Percentiles rank a stretch among this genome's conserved stretches.
Evolutionary conservation across 331 rosid species (phyloP).

Genomic region (Rhamnella rubrinervis): DNA sequence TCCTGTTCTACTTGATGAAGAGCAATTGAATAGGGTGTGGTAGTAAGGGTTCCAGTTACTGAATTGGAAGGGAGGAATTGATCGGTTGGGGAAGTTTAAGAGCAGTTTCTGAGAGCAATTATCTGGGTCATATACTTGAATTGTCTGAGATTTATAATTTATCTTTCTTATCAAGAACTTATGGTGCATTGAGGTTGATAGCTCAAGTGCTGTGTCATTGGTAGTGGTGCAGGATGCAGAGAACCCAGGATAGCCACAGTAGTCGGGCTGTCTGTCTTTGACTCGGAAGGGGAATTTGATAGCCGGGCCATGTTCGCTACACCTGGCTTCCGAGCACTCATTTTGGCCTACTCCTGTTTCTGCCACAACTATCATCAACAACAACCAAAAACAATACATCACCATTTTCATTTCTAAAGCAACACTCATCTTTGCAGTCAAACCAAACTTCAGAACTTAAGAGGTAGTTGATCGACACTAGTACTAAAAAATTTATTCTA

Average conservation of each 20-base stretch:
- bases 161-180: background rate
- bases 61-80: background rate
- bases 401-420: background rate
- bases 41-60: background rate
- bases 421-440: background rate
- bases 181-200: background rate
- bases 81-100: background rate
- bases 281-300: constrained; percentile 17
- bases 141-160: background rate
- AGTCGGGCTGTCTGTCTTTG: background rate
- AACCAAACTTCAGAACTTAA: too few relatives aligned
- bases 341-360: background rate
- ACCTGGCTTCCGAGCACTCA: background rate
- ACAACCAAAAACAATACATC: background rate
- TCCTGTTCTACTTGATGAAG: background rate
- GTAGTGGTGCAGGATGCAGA: constrained; percentile 1
- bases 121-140: background rate
- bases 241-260: constrained; percentile 10
- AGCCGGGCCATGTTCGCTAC: background rate
- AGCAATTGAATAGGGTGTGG: background rate
- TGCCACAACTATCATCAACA: background rate
- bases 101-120: background rate
- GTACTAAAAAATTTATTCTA: too few relatives aligned
- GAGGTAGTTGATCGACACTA: too few relatives aligned
- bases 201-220: background rate